Conservation (phyloP, 148 eudicot genomes). For the Fagopyrum tataricum region DNA sequence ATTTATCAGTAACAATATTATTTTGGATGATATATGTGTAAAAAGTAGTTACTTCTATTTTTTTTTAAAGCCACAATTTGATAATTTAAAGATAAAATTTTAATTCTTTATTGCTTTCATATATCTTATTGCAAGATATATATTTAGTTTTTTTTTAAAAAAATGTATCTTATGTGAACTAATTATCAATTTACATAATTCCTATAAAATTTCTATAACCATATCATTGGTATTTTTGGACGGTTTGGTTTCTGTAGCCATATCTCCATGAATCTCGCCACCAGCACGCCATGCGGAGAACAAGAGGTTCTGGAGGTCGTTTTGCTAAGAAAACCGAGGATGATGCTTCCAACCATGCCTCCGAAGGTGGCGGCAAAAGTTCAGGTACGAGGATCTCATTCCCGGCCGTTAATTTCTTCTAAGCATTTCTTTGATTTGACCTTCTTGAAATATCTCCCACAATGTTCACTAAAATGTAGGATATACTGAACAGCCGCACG, state of each 20-base stretch:
- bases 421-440: not conserved
- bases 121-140: too few species aligned
- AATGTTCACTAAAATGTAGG: slow-evolving; percentile 23
- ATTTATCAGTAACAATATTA: too few species aligned
- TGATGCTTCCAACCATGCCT: slow-evolving; percentile 29
- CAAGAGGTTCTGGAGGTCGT: slow-evolving; percentile 87
- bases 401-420: not conserved
- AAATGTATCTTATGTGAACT: too few species aligned
- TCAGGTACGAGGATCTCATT: slow-evolving; percentile 18
- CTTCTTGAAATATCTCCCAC: not conserved
- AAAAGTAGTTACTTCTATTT: too few species aligned
- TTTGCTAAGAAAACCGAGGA: slow-evolving; percentile 67
- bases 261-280: slow-evolving; percentile 97
- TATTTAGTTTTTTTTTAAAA: too few species aligned
- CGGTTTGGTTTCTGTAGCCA: slow-evolving; percentile 39
- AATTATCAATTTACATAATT: too few species aligned
- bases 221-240: not conserved
- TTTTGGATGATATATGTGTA: too few species aligned
- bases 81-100: too few species aligned
- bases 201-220: too few species aligned
- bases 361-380: slow-evolving; percentile 25
- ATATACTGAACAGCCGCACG: slow-evolving; percentile 13
- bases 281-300: slow-evolving; percentile 91
- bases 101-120: too few species aligned
- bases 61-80: too few species aligned